Percentiles rank a stretch among this genome's conserved stretches.
Conservation (phyloP, 176 grass and related monocot genomes). For the Musa beccarii region DNA sequence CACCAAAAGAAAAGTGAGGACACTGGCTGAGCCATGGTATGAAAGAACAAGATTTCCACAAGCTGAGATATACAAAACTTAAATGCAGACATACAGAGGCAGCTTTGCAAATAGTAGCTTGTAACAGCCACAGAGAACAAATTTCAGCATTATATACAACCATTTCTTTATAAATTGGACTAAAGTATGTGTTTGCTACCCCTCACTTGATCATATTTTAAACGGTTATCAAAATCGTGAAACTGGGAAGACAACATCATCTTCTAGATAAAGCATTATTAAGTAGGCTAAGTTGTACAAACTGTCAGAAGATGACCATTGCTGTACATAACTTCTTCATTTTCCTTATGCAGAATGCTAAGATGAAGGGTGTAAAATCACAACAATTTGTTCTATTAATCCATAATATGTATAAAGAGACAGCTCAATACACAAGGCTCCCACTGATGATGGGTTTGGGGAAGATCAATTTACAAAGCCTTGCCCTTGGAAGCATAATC, state of each 20-base stretch:
- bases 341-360: too few species aligned
- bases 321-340: too few species aligned
- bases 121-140: background rate
- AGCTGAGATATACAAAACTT: background rate
- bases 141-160: background rate
- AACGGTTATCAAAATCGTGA: background rate
- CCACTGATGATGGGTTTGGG: too few species aligned
- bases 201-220: background rate
- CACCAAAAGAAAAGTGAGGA: background rate
- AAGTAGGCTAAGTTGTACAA: background rate
- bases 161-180: background rate
- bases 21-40: background rate
- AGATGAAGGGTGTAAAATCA: too few species aligned
- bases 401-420: too few species aligned
- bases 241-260: background rate
- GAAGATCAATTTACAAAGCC: too few species aligned
- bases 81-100: background rate
- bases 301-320: too few species aligned
- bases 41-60: background rate
- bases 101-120: background rate
- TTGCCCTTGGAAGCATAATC: too few species aligned
- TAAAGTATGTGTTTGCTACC: background rate
- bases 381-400: too few species aligned
- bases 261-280: background rate
- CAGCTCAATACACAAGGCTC: too few species aligned